A percentile compares a stretch with the other conserved stretches of the same genome.
These are phyloP conservation scores for Xanthoceras sorbifolium DNA, from an alignment of 345 rosid species.

Conservation along the genomic window DNA sequence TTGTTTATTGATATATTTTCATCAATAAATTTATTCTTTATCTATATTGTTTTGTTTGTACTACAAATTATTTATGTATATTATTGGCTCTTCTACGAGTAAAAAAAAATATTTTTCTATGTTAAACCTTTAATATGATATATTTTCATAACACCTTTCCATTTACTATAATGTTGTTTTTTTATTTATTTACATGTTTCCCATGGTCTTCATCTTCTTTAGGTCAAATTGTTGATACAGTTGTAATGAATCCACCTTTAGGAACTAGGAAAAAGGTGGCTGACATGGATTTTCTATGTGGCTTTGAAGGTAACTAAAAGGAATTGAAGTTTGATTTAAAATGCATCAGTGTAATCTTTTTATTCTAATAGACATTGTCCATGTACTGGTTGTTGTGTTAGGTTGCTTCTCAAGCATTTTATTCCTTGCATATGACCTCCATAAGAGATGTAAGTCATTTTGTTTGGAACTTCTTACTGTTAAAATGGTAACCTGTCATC, in stretches of 20 bases:
- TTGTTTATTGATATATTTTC: no score
- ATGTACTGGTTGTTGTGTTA: conserved; percentile 23
- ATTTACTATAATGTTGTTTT: not conserved
- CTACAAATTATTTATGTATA: no score
- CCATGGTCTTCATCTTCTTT: conserved; percentile 10
- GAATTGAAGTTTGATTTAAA: not conserved
- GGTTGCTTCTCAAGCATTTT: conserved; percentile 86
- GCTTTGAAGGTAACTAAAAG: conserved; percentile 64
- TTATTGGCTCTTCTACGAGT: no score
- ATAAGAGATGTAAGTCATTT: conserved; percentile 79
- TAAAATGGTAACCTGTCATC: not conserved
- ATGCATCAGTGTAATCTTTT: conserved; percentile 3
- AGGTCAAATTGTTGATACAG: conserved; percentile 77
- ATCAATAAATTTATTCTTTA: no score
- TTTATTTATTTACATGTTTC: conserved; percentile 1
- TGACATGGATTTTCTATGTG: conserved; percentile 74
- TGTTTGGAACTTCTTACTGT: conserved; percentile 3
- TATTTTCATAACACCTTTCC: not conserved
- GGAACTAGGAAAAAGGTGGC: conserved; percentile 90
- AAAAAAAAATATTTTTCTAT: no score
- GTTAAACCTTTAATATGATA: not conserved
- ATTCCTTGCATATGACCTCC: conserved; percentile 96
- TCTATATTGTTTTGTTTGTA: no score
- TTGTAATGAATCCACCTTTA: conserved; percentile 96
- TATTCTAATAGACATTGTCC: conserved; percentile 1